These are phyloP conservation scores for Macadamia integrifolia DNA, from an alignment of 164 flowering plant genomes.

Conservation along the genomic window DNA sequence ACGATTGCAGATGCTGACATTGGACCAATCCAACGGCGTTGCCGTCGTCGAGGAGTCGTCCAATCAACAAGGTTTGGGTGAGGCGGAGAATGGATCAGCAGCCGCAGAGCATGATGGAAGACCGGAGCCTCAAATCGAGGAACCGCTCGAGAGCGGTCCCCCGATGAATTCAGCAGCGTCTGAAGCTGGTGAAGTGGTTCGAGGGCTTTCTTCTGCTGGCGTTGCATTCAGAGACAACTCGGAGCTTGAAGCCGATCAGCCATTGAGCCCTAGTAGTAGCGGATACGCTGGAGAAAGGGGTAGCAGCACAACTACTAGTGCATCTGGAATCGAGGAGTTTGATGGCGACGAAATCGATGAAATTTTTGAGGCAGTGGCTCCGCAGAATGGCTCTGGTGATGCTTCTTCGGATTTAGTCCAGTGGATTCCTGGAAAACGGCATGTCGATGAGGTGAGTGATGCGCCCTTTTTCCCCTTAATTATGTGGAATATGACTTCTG, in stretches of 20 bases:
- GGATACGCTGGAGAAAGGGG: constrained; percentile 92
- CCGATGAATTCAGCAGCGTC: neutral
- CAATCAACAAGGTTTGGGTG: neutral
- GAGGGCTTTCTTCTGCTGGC: constrained; percentile 7
- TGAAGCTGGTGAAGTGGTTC: constrained; percentile 13
- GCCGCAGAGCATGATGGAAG: constrained; percentile 1
- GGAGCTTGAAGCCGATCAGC: constrained; percentile 40
- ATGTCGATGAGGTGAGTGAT: constrained; percentile 28
- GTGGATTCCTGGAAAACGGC: constrained; percentile 33
- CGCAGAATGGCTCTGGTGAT: constrained; percentile 3
- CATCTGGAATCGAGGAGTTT: constrained; percentile 40
- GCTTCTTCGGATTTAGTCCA: constrained; percentile 11
- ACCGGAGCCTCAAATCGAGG: constrained; percentile 6
- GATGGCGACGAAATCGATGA: constrained; percentile 14
- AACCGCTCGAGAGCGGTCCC: constrained; percentile 3
- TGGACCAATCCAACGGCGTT: constrained; percentile 2
- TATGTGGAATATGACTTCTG: no score
- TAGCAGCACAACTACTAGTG: constrained; percentile 47
- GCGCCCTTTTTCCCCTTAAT: neutral
- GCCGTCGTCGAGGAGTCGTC: neutral
- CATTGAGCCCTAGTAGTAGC: constrained; percentile 76
- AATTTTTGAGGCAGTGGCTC: constrained; percentile 17
- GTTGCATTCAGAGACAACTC: constrained; percentile 29
- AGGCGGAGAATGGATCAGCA: constrained; percentile 8
- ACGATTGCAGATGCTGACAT: constrained; percentile 25